phyloP scores from a whole-genome alignment of 345 rosid species.

The Syzygium oleosum region DNA sequence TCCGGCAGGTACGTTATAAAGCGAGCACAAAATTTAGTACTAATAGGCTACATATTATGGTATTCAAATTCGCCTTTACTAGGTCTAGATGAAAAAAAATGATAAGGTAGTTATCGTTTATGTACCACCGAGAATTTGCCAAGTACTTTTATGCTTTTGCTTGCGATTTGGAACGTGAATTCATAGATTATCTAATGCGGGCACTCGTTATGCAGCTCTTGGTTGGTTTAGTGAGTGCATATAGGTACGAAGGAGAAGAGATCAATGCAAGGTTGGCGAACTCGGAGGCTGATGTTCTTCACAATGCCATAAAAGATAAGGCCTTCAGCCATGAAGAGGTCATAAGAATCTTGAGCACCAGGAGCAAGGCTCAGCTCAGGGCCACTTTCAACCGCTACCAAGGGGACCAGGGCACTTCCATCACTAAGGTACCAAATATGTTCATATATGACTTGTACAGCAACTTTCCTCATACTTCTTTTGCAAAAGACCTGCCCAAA shows the following conservation, averaged over 20 bases:
- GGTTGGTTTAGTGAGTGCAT: slow-evolving; percentile 48
- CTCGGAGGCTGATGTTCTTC: slow-evolving; percentile 44
- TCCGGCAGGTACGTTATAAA: slow-evolving; percentile 31
- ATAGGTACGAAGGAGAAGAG: slow-evolving; percentile 47
- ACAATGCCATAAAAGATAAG: slow-evolving; percentile 35
- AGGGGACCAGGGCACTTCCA: slow-evolving; percentile 36
- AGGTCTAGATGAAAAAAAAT: background rate
- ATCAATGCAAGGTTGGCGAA: slow-evolving; percentile 28
- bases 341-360: slow-evolving; percentile 44
- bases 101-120: background rate
- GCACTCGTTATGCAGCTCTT: slow-evolving; percentile 26
- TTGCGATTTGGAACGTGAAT: background rate
- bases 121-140: background rate
- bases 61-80: background rate
- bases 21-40: background rate
- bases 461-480: background rate
- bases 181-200: background rate
- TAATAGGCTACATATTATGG: background rate
- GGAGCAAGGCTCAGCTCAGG: slow-evolving; percentile 55
- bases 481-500: background rate
- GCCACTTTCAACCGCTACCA: slow-evolving; percentile 50
- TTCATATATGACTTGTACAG: background rate
- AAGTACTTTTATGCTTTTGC: background rate
- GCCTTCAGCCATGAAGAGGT: slow-evolving; percentile 37
- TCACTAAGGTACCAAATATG: slow-evolving; percentile 29